Percentiles rank a stretch among this genome's conserved stretches.
phyloP scores from a whole-genome alignment of 495 filamentous ascomycete species.

The Xylaria palmicola region DNA sequence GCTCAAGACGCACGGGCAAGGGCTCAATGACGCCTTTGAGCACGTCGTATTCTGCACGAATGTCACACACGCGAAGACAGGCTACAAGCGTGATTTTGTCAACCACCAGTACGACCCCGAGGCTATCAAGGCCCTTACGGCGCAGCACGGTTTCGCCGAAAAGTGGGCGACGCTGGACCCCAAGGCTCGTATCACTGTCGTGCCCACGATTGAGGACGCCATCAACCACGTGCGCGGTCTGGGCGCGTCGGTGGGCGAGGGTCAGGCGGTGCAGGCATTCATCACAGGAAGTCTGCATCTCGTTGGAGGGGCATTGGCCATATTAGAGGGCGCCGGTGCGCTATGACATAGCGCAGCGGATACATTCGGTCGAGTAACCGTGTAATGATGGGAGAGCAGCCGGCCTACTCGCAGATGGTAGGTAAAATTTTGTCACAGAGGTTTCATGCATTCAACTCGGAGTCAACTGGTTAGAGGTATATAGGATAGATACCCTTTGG shows the following conservation, averaged over 20 bases:
- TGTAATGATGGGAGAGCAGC: too few relatives aligned
- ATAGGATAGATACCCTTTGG: constrained; percentile 11
- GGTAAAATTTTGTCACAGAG: background rate
- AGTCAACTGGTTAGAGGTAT: constrained; percentile 1
- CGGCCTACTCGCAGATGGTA: too few relatives aligned
- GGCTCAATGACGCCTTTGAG: constrained; percentile 56
- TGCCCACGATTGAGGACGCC: constrained; percentile 82
- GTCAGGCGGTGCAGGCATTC: constrained; percentile 44
- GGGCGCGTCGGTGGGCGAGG: constrained; percentile 21
- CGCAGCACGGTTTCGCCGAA: constrained; percentile 71
- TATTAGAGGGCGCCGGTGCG: constrained; percentile 45
- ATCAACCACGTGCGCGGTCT: constrained; percentile 64
- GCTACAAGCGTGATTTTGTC: constrained; percentile 75
- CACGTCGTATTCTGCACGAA: constrained; percentile 90
- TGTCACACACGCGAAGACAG: constrained; percentile 67
- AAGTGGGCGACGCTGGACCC: constrained; percentile 71
- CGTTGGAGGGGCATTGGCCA: constrained; percentile 57
- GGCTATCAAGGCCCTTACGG: constrained; percentile 65
- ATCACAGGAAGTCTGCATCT: constrained; percentile 65
- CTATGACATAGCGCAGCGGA: constrained; percentile 25
- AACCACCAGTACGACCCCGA: constrained; percentile 67
- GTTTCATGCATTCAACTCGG: constrained; percentile 9
- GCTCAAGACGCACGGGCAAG: constrained; percentile 45
- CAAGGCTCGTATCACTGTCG: constrained; percentile 58
- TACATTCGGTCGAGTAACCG: background rate